A percentile compares a stretch with the other conserved stretches of the same genome.
phyloP scores from a whole-genome alignment of 2,329 filamentous ascomycete species.

The Alternaria dauci region DNA sequence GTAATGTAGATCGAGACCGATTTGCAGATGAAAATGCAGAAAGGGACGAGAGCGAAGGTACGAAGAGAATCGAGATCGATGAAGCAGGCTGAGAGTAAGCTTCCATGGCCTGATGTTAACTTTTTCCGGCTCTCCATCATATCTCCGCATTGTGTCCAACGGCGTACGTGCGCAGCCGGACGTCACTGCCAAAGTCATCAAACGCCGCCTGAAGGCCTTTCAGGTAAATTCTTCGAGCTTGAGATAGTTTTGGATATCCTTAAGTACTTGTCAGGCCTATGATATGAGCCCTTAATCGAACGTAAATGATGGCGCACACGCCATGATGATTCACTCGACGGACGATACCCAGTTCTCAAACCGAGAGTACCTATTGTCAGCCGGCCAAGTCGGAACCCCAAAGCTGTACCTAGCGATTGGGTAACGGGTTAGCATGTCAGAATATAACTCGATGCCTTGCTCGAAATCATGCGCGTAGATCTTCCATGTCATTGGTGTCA shows the following conservation, averaged over 20 bases:
- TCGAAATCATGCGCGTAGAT: neutral
- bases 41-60: neutral
- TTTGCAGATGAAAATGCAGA: neutral
- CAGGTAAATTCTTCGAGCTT: too few relatives aligned
- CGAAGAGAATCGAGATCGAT: neutral
- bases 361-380: too few relatives aligned
- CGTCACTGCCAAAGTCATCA: neutral
- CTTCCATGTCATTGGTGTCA: neutral
- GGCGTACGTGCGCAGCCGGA: neutral
- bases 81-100: neutral
- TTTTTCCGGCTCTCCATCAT: constrained; percentile 19
- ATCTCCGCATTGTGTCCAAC: constrained; percentile 13
- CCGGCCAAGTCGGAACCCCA: neutral
- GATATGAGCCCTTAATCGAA: neutral
- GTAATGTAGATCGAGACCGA: neutral
- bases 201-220: neutral
- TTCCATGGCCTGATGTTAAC: neutral
- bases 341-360: neutral
- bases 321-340: neutral
- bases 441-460: neutral
- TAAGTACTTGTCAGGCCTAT: neutral
- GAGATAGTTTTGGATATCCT: neutral
- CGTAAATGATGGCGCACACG: neutral
- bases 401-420: neutral
- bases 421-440: neutral